Evolutionary conservation across 345 rosid species (phyloP).

Genomic region (Zanthoxylum bungeanum): DNA sequence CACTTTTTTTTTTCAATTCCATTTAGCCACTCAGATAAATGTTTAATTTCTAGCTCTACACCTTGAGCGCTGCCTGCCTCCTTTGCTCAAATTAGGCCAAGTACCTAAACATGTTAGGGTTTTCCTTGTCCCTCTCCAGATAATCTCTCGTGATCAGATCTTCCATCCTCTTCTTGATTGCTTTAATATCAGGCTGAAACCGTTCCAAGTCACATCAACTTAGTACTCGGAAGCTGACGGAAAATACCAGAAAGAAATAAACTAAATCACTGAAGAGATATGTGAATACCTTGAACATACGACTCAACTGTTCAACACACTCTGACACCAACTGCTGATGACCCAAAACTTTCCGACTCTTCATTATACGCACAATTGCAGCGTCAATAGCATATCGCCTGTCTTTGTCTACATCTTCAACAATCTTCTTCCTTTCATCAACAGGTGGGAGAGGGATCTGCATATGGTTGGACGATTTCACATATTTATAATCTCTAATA

Average conservation of each 20-base stretch:
- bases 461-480: conserved; percentile 21
- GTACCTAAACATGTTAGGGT: conserved; percentile 66
- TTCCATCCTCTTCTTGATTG: conserved; percentile 93
- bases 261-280: background rate
- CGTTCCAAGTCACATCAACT: background rate
- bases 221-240: background rate
- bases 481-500: background rate
- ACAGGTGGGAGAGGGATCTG: conserved; percentile 94
- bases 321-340: conserved; percentile 82
- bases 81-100: conserved; percentile 39
- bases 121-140: conserved; percentile 87
- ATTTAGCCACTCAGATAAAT: background rate
- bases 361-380: conserved; percentile 97
- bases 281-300: conserved; percentile 82
- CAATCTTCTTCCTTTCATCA: conserved; percentile 89
- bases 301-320: conserved; percentile 91
- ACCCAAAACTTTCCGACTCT: conserved; percentile 78
- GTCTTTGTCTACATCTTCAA: conserved; percentile 93
- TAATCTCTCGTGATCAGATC: conserved; percentile 85
- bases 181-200: conserved; percentile 97
- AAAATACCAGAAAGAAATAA: background rate
- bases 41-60: background rate
- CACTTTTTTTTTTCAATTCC: background rate
- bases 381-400: conserved; percentile 94
- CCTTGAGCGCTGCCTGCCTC: background rate